phyloP scores from a whole-genome alignment of 2,329 filamentous ascomycete species.

The Scedosporium apiospermum region DNA sequence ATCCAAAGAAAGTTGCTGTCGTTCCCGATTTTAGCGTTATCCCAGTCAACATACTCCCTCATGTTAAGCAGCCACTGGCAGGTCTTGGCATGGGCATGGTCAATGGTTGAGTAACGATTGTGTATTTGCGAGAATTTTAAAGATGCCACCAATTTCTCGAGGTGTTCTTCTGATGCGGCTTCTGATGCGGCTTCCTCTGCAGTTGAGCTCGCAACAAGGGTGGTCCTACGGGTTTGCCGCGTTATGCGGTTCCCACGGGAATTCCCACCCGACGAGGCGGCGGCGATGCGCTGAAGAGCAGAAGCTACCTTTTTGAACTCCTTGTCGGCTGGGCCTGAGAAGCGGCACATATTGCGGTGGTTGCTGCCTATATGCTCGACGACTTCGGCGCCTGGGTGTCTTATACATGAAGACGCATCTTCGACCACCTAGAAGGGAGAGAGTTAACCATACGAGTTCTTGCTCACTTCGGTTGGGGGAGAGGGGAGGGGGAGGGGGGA shows the following conservation, averaged over 20 bases:
- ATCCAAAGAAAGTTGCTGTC: conserved; percentile 36
- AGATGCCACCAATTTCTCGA: conserved; percentile 6
- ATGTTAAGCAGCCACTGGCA: conserved; percentile 13
- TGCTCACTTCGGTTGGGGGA: too few species aligned
- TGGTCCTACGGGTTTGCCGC: too few species aligned
- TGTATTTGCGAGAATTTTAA: conserved; percentile 11
- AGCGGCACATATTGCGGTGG: conserved; percentile 27
- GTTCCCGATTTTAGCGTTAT: not conserved
- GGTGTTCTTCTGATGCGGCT: too few species aligned
- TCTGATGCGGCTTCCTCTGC: too few species aligned
- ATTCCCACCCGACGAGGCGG: too few species aligned
- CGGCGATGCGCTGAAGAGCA: conserved; percentile 6
- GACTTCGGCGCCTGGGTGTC: conserved; percentile 18
- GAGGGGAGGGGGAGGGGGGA: too few species aligned
- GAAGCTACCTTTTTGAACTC: conserved; percentile 22
- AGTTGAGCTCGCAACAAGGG: too few species aligned
- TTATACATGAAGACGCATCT: conserved; percentile 22
- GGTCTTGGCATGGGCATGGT: conserved; percentile 9
- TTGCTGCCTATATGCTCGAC: conserved; percentile 21
- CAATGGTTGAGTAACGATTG: conserved; percentile 8
- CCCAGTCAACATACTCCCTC: conserved; percentile 9
- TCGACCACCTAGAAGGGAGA: not conserved
- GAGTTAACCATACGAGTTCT: not conserved
- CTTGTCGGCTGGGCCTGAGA: conserved; percentile 16
- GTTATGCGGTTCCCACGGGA: too few species aligned